Evolutionary conservation across 2,329 filamentous ascomycete genomes (phyloP).

Genomic region (Claviceps capensis): DNA sequence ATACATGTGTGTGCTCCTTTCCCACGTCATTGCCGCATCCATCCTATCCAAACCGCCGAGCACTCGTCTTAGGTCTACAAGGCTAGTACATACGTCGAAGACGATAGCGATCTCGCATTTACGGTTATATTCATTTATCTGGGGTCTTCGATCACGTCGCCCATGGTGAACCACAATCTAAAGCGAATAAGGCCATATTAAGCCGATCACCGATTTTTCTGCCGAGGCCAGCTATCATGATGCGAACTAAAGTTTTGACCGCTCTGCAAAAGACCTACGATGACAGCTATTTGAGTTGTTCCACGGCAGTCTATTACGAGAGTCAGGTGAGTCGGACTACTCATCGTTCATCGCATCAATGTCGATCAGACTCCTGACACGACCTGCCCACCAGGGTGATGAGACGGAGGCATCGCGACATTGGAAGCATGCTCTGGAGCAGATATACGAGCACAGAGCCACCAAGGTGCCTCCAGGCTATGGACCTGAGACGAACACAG

Average conservation of each 20-base stretch:
- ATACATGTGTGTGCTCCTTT: too few relatives aligned
- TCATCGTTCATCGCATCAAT: background rate
- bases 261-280: conserved; percentile 95
- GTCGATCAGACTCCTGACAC: background rate
- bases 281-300: conserved; percentile 88
- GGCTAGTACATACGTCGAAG: too few relatives aligned
- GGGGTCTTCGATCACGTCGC: background rate
- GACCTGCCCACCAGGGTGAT: conserved; percentile 44
- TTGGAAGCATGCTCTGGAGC: conserved; percentile 78
- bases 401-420: conserved; percentile 81
- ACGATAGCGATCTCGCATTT: too few relatives aligned
- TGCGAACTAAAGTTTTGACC: conserved; percentile 43
- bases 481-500: conserved; percentile 63
- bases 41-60: too few relatives aligned
- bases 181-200: background rate
- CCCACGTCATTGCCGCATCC: too few relatives aligned
- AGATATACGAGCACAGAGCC: conserved; percentile 76
- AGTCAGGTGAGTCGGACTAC: conserved; percentile 47
- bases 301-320: conserved; percentile 93
- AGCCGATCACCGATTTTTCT: background rate
- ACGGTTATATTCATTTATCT: too few relatives aligned
- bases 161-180: background rate
- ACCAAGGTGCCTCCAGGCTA: conserved; percentile 58
- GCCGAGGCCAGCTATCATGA: conserved; percentile 27
- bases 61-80: too few relatives aligned